These are phyloP conservation scores for Nemania abortiva DNA, from an alignment of 2,329 filamentous ascomycete genomes.

Conservation along the genomic window DNA sequence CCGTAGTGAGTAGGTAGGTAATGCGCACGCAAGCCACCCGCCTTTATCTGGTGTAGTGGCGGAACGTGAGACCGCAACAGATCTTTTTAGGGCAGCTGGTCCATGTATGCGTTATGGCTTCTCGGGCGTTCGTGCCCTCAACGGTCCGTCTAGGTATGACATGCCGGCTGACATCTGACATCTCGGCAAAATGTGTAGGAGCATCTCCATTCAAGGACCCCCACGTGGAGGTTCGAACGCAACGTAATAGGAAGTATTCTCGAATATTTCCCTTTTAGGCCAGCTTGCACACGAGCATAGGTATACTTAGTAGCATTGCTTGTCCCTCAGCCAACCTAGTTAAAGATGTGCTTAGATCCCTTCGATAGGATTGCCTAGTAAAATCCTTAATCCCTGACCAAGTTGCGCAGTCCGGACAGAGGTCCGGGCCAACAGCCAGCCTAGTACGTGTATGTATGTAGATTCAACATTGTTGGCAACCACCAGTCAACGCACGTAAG, in stretches of 20 bases:
- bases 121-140: not conserved
- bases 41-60: not conserved
- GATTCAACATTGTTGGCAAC: no score
- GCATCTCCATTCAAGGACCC: conserved; percentile 5
- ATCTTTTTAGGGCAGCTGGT: conserved; percentile 5
- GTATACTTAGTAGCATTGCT: no score
- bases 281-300: not conserved
- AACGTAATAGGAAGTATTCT: conserved; percentile 30
- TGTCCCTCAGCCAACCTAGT: not conserved
- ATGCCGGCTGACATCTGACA: conserved; percentile 25
- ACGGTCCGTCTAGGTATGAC: not conserved
- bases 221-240: conserved; percentile 22
- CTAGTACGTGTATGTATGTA: not conserved
- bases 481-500: not conserved
- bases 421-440: not conserved
- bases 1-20: not conserved
- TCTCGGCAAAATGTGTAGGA: conserved; percentile 20
- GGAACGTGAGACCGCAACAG: conserved; percentile 1
- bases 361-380: not conserved
- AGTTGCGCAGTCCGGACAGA: not conserved
- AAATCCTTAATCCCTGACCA: not conserved
- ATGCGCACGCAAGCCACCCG: conserved; percentile 10
- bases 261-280: conserved; percentile 31
- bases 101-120: not conserved
- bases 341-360: not conserved